These are phyloP conservation scores for Geotrichum phurueaensis DNA, from an alignment of 1,139 yeast genomes.

Conservation along the genomic window DNA sequence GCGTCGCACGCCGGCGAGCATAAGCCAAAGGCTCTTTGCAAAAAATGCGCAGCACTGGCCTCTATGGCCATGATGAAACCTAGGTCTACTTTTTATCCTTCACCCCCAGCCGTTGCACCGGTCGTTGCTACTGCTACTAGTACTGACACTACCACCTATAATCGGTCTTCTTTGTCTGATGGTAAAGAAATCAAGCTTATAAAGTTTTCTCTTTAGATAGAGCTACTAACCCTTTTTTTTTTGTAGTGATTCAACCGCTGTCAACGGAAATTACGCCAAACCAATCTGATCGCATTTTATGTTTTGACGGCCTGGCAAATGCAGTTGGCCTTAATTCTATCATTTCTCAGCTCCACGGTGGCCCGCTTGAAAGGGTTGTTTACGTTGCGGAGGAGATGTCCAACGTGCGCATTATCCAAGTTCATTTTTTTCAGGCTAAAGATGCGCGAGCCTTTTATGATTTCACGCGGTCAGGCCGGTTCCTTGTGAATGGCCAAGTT, in stretches of 20 bases:
- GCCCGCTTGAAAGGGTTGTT: slow-evolving; percentile 58
- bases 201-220: background rate
- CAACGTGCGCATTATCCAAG: slow-evolving; percentile 36
- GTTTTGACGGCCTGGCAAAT: slow-evolving; percentile 38
- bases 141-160: background rate
- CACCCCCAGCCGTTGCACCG: background rate
- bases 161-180: slow-evolving; percentile 11
- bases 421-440: slow-evolving; percentile 49
- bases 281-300: slow-evolving; percentile 25
- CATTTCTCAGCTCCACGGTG: slow-evolving; percentile 61
- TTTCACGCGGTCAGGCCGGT: slow-evolving; percentile 52
- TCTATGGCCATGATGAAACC: background rate
- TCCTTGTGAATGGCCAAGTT: slow-evolving; percentile 55
- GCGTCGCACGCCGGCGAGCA: background rate
- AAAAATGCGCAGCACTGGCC: background rate
- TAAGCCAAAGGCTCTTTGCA: slow-evolving; percentile 4
- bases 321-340: slow-evolving; percentile 47
- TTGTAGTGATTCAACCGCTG: slow-evolving; percentile 7
- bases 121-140: background rate
- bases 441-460: slow-evolving; percentile 53
- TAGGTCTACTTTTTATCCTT: background rate
- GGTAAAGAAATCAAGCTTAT: background rate
- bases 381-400: slow-evolving; percentile 20
- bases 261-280: slow-evolving; percentile 4
- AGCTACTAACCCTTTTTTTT: background rate